These are phyloP conservation scores for Solanum ahanhuiri DNA, from an alignment of 257 asterid genomes.

Conservation along the genomic window DNA sequence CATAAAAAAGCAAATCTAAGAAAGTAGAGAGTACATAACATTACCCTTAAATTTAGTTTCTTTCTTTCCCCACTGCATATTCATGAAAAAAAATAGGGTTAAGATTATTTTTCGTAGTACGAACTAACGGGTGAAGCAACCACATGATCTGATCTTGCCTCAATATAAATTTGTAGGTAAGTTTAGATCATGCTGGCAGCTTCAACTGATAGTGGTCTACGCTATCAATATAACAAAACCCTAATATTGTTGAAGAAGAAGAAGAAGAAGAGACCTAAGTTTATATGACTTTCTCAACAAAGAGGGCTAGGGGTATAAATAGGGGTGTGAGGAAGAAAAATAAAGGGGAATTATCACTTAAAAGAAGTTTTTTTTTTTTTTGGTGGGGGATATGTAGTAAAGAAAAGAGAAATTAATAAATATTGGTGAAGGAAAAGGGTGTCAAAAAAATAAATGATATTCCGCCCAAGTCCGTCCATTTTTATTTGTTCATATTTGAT, in stretches of 20 bases:
- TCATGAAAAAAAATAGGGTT: background rate
- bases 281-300: background rate
- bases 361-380: background rate
- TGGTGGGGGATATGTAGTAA: background rate
- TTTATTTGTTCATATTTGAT: background rate
- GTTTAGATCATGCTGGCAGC: slow-evolving; percentile 84
- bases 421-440: background rate
- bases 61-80: background rate
- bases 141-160: slow-evolving; percentile 50
- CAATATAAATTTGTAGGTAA: slow-evolving; percentile 7
- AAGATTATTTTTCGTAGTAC: slow-evolving; percentile 16
- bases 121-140: slow-evolving; percentile 51
- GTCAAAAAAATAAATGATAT: background rate
- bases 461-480: fast-evolving
- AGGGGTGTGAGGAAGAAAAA: slow-evolving; percentile 8
- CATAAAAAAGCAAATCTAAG: background rate
- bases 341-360: background rate
- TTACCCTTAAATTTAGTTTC: background rate
- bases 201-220: slow-evolving; percentile 43
- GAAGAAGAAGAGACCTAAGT: background rate
- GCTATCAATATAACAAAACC: background rate
- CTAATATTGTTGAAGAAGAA: background rate
- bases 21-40: background rate
- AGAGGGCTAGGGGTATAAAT: slow-evolving; percentile 19
- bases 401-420: background rate